phyloP scores from a whole-genome alignment of 768 basidiomycete species.

The Lactifluus hygrophoroides region DNA sequence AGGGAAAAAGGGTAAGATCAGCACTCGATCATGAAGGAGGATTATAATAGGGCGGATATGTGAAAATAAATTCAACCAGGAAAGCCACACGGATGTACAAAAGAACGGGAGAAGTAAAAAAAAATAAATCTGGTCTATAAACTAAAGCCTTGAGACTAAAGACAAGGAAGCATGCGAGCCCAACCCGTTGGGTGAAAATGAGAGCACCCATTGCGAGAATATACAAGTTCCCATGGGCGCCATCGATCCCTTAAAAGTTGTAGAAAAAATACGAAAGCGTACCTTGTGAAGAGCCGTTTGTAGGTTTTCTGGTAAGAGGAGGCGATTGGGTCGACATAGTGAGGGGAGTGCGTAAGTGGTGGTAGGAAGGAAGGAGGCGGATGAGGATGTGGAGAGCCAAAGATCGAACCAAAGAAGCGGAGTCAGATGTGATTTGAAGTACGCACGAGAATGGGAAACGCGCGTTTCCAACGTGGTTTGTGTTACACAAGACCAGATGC shows the following conservation, averaged over 20 bases:
- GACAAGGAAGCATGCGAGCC: background rate
- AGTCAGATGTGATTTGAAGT: conserved; percentile 18
- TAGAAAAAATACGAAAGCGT: background rate
- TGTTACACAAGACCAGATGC: conserved; percentile 17
- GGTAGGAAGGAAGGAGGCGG: background rate
- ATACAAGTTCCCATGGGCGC: background rate
- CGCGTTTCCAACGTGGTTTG: conserved; percentile 23
- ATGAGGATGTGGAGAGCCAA: conserved; percentile 12
- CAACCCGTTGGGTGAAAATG: background rate
- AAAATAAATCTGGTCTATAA: background rate
- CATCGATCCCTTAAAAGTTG: conserved; percentile 9
- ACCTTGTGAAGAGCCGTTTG: conserved; percentile 16
- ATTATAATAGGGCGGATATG: too few species aligned
- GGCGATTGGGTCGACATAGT: conserved; percentile 22
- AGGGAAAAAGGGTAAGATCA: background rate
- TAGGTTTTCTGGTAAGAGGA: conserved; percentile 16
- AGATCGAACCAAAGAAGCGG: conserved; percentile 16
- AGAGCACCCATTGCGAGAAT: background rate
- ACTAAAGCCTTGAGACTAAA: background rate
- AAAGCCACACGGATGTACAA: background rate
- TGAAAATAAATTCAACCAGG: background rate
- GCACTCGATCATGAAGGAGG: background rate
- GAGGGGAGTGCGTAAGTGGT: background rate
- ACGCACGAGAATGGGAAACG: conserved; percentile 18
- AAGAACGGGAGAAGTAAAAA: background rate